phyloP scores from a whole-genome alignment of 768 basidiomycete species.

The Mycena maculata region DNA sequence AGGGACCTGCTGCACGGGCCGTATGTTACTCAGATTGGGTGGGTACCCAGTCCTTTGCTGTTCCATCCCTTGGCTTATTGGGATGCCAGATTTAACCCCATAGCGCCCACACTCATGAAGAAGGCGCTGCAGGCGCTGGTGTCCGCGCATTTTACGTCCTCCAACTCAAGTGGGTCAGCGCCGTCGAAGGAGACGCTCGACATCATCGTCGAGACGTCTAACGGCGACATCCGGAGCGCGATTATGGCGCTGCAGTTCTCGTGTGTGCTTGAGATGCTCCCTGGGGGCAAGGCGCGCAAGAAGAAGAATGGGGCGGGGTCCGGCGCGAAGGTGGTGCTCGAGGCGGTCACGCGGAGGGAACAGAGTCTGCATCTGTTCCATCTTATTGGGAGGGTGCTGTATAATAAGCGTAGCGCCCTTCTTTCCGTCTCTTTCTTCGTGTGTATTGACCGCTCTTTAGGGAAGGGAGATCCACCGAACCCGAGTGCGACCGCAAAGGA shows the following conservation, averaged over 20 bases:
- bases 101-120: constrained; percentile 86
- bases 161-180: constrained; percentile 39
- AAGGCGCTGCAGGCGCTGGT: constrained; percentile 79
- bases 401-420: constrained; percentile 83
- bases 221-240: constrained; percentile 94
- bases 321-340: constrained; percentile 58
- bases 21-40: constrained; percentile 86
- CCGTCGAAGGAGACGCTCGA: constrained; percentile 79
- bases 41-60: constrained; percentile 40
- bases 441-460: constrained; percentile 49
- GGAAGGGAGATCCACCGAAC: constrained; percentile 77
- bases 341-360: constrained; percentile 84
- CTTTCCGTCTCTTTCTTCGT: constrained; percentile 2
- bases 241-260: constrained; percentile 94
- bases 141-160: constrained; percentile 56
- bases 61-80: not conserved
- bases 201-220: constrained; percentile 79
- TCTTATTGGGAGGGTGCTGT: constrained; percentile 91
- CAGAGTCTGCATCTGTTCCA: constrained; percentile 92
- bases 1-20: constrained; percentile 75
- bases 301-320: constrained; percentile 45
- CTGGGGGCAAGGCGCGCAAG: constrained; percentile 44
- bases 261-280: constrained; percentile 60
- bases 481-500: constrained; percentile 71
- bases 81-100: constrained; percentile 83